phyloP scores from a whole-genome alignment of 768 basidiomycete genomes.

The Podaxis sp. region DNA sequence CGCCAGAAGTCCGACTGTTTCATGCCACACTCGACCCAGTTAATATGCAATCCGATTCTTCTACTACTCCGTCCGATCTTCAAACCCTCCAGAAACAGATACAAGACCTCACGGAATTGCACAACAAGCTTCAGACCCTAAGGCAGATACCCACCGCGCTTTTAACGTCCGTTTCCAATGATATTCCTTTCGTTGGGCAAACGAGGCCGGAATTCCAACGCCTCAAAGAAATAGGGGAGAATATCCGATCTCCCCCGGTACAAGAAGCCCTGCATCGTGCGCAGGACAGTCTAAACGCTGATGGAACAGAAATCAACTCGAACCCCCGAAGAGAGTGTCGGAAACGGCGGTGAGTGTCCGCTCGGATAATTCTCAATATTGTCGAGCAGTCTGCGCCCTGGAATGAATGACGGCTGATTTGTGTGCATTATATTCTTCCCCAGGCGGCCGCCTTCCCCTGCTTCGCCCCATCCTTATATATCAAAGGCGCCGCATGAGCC shows the following conservation, averaged over 20 bases:
- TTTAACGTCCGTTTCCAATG: slow-evolving; percentile 32
- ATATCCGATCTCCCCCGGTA: slow-evolving; percentile 46
- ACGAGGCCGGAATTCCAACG: slow-evolving; percentile 43
- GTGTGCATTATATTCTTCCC: background rate
- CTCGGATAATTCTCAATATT: slow-evolving; percentile 16
- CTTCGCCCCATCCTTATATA: slow-evolving; percentile 60
- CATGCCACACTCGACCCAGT: background rate
- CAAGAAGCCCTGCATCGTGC: slow-evolving; percentile 62
- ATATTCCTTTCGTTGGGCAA: slow-evolving; percentile 24
- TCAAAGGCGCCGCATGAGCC: slow-evolving; percentile 36
- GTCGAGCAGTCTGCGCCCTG: slow-evolving; percentile 6
- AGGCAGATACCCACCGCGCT: slow-evolving; percentile 47
- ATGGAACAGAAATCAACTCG: slow-evolving; percentile 48
- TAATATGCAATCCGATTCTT: slow-evolving; percentile 8
- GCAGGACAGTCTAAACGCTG: slow-evolving; percentile 51
- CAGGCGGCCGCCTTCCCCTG: slow-evolving; percentile 54
- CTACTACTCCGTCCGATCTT: slow-evolving; percentile 13
- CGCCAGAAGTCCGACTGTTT: background rate
- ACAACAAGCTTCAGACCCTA: slow-evolving; percentile 41
- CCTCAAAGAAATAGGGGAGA: slow-evolving; percentile 46
- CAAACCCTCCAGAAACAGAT: slow-evolving; percentile 40
- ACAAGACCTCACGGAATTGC: slow-evolving; percentile 45
- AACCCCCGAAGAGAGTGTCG: slow-evolving; percentile 47
- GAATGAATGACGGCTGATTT: slow-evolving; percentile 7
- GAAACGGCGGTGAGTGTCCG: slow-evolving; percentile 53